Base-by-base conservation (phyloP, 2,329 filamentous ascomycete species). In the Colletotrichum sp. region DNA sequence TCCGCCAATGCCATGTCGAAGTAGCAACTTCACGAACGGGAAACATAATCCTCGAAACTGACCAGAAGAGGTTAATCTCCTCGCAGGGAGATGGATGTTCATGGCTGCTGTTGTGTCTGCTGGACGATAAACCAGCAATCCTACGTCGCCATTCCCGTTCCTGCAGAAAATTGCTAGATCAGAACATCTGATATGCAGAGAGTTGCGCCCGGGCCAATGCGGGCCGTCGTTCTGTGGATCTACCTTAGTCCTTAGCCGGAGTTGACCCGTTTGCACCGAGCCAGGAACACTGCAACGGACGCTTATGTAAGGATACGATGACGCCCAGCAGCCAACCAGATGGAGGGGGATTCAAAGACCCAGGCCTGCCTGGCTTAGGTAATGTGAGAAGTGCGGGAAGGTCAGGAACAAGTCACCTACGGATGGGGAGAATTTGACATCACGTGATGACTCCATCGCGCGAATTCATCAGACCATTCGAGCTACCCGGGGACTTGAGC, bases 11-110 rank as follows among this genome's bases (percentile, higher is more conserved):
- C 26, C 18, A 13, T 62, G 36, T 24, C 59, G 16, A 24, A 34
- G 18, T 7, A 4, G 7, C 28, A 10, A 13, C n/a, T 65, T 48
- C 5, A 2, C 4, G 14, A 7, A 5, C 5, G 6, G 12, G 16
- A 43, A 32, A 10, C 8, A 56, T 16, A 9, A 36, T 34, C 18
- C 61, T 43, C 8, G 4, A 16, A 59, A 74, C 71, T 18, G 75
- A 79, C 78, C 77, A 21, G 77, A 73, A 28, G 70, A 71, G 52
- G 61, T 77, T 67, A 79, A 34, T 69, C 78, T 74, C 74, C 78
- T 77, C 43, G 75, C 65, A 16, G 78, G 78, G n/a, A 78, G 71
- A 48, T 72, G 66, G 48, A 79, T 75, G 56, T 77, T 79, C 78
- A 79, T 79, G 67, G 62, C 72, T 72, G 36, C 61, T 63, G 21